Base-by-base conservation (phyloP, 148 eudicot species). In the Cornus controversa region DNA sequence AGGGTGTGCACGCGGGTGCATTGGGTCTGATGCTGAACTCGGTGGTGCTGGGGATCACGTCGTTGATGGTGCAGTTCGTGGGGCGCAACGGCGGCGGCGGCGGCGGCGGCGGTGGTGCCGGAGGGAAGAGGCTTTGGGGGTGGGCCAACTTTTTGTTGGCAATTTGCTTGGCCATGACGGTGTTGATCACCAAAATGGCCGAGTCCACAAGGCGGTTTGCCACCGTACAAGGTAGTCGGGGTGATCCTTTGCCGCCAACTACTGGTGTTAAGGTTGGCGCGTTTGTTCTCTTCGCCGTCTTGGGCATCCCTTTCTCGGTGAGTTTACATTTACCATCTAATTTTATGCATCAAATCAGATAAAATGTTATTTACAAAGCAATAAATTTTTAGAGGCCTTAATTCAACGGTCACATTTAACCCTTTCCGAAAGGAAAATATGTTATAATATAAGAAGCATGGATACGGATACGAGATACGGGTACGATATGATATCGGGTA, bases 231-330 rank as follows among this genome's bases (percentile, higher is more conserved):
- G 34, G 34, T 31, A 5, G 31, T 15, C 0, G 10, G 2, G 65
- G 67, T 20, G 75, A 71, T 2, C 79, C 75, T 18, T 34, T 47
- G 54, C 31, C 71, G 4, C 98, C 98, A 6, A 31, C 69, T 9
- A 1, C 66, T 5, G 81, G 78, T 5, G 80, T 93, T 10, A 91
- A 82, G 82, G 54, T 54, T 10, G 91, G 86, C 0, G 88, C 95
- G 14, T 75, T 94, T 11, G 78, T 83, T 16, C 80, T 94, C 28
- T 94, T 94, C 42, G 84, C 93, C 3, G 80, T 85, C 9, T 83
- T 92, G 10, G 98, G 98, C 13, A 87, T 94, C 65, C 98, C 94
- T 37, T 89, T 85, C 11, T 89, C 91, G 86, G 94, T 90, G 73
- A 74, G 85, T 85, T 26, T 42, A 18, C 5, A 15, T 57, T 16